phyloP scores from a whole-genome alignment of 2,329 filamentous ascomycete species.

The Fusarium sp. region DNA sequence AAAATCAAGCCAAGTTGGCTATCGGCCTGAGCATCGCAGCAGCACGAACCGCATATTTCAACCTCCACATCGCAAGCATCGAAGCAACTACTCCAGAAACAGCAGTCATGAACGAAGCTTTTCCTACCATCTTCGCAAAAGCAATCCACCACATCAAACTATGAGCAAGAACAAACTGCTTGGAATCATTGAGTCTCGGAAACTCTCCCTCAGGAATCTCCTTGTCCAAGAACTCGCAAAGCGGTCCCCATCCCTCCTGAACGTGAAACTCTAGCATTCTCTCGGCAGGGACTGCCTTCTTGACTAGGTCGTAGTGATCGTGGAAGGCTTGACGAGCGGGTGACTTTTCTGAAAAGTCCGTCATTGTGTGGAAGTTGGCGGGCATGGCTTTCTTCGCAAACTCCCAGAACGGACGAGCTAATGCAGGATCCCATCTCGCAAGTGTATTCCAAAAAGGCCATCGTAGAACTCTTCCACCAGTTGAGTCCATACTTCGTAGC shows the following conservation, averaged over 20 bases:
- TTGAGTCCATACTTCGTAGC: constrained; percentile 28
- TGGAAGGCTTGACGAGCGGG: constrained; percentile 15
- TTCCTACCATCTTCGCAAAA: constrained; percentile 31
- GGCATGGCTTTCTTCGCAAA: constrained; percentile 26
- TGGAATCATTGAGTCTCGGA: constrained; percentile 20
- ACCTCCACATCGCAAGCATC: constrained; percentile 22
- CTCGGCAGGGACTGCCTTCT: neutral
- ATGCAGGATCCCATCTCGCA: constrained; percentile 3
- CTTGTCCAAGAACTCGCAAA: constrained; percentile 22
- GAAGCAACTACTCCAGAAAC: constrained; percentile 18
- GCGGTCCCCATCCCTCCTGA: constrained; percentile 25
- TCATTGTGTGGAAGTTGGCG: constrained; percentile 6
- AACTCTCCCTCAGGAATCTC: constrained; percentile 8
- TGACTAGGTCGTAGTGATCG: constrained; percentile 14
- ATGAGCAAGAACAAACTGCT: constrained; percentile 23
- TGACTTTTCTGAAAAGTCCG: constrained; percentile 16
- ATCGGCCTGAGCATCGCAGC: constrained; percentile 4
- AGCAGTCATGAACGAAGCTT: constrained; percentile 1
- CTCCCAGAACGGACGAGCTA: constrained; percentile 25
- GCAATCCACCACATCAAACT: constrained; percentile 35
- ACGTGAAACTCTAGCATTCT: constrained; percentile 14
- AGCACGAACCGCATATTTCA: neutral
- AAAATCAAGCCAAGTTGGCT: neutral
- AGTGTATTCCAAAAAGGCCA: constrained; percentile 36
- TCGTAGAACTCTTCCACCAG: constrained; percentile 7